A percentile compares a stretch with the other conserved stretches of the same genome.
Evolutionary conservation across 306 rosid genomes (phyloP).

Genomic region (Vigna angularis): DNA sequence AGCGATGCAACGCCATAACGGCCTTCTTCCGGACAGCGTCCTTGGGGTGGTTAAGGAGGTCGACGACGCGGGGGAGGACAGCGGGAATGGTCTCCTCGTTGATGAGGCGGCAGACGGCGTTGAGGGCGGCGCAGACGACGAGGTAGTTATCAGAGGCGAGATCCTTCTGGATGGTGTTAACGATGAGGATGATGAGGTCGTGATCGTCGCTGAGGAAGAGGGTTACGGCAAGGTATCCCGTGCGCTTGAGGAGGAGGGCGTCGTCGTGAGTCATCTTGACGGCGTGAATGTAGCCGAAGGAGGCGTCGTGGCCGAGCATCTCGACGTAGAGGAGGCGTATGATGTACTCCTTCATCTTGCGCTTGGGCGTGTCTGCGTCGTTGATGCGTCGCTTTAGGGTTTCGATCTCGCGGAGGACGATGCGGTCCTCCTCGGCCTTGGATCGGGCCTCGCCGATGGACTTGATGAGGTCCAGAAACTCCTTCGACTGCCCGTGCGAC

Average conservation of each 20-base stretch:
- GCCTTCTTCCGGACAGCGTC: constrained; percentile 93
- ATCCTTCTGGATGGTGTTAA: constrained; percentile 96
- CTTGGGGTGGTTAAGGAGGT: constrained; percentile 72
- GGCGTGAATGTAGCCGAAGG: constrained; percentile 95
- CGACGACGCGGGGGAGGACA: constrained; percentile 86
- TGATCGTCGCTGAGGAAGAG: constrained; percentile 84
- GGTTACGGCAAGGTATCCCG: constrained; percentile 95
- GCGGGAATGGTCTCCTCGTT: constrained; percentile 97
- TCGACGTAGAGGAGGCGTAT: constrained; percentile 89
- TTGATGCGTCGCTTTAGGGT: constrained; percentile 84
- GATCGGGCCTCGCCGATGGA: constrained; percentile 98
- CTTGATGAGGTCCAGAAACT: constrained; percentile 87
- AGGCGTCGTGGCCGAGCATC: constrained; percentile 95
- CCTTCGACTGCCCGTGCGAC: constrained; percentile 94
- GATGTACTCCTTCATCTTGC: constrained; percentile 96
- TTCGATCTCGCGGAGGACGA: constrained; percentile 89
- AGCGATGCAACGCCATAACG: constrained; percentile 91
- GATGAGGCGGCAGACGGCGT: constrained; percentile 82
- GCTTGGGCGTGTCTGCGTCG: constrained; percentile 88
- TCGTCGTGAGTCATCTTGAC: constrained; percentile 97
- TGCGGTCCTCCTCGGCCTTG: constrained; percentile 94
- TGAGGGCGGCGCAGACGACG: constrained; percentile 85
- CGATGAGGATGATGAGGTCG: constrained; percentile 90
- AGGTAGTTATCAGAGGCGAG: constrained; percentile 85
- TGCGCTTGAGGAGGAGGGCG: constrained; percentile 71